Evolutionary conservation across 202 grass and related monocot species (phyloP), one percentile per base, ranked within the genome.

Genomic region (Brachypodium distachyon): DNA sequence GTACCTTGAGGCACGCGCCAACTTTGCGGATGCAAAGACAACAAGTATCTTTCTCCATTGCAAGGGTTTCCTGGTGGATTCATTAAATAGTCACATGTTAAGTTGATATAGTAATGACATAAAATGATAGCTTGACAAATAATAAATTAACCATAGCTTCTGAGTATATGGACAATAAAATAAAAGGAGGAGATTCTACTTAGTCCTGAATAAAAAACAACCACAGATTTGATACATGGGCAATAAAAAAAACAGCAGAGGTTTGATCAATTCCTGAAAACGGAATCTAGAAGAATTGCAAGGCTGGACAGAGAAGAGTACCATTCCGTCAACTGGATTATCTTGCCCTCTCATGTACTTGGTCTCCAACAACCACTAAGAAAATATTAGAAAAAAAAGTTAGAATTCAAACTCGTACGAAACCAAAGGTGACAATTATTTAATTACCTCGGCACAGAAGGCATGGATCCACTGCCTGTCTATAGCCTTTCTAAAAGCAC

Each of bases 401-500:
- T 76, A 73, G 54, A 53, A 62, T 16, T 13, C 42, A 52, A 49
- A 67, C 26, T 37, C 69, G 57, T 16, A 33, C 40, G 63, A 44
- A 61, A 80, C 73, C 9, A 57, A 70, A 73, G 13, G 5, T 56
- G 44, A 75, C 37, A 71, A 55, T 19, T 29, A 52, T 82, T 37
- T 63, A 85, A 90, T 44, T 94, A 97, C 94, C 94, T 99, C 96
- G 21, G 96, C 90, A 91, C 96, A 99, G 55, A 99, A 99, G 28
- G 96, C 92, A 91, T 99, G 96, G 87, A 93, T 84, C 96, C 96
- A 99, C 47, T 85, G 86, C 33, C 75, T 87, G 42, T 90, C 85
- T 77, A 67, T 63, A 54, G 96, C 87, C 74, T 96, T 99, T 77
- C 89, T 89, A 79, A 99, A 92, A 79, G 96, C 89, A 85, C 96